These are phyloP conservation scores for Xanthoconium separans DNA, from an alignment of 1,284 basidiomycete species.

Conservation along the genomic window DNA sequence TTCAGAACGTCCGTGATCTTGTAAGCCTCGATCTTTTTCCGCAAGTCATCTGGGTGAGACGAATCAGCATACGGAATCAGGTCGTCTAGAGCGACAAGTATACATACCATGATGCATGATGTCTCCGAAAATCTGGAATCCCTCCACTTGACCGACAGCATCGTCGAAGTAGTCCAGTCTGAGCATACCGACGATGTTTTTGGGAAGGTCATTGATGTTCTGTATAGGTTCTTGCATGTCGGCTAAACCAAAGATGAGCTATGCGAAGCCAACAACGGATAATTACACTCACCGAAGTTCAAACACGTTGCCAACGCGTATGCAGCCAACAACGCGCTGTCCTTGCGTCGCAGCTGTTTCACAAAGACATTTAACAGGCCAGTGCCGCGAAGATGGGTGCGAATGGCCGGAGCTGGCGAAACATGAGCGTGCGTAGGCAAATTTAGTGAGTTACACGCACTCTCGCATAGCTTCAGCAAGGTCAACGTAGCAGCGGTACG, in stretches of 20 bases:
- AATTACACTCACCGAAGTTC: constrained; percentile 7
- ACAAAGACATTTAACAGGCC: constrained; percentile 3
- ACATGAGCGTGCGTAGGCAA: neutral
- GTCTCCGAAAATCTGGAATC: constrained; percentile 27
- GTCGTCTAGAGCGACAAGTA: no score
- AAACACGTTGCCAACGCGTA: constrained; percentile 9
- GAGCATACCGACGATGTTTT: constrained; percentile 23
- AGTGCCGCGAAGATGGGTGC: neutral
- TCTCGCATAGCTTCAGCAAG: constrained; percentile 2
- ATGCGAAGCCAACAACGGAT: no score
- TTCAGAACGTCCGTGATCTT: constrained; percentile 17
- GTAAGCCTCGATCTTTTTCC: constrained; percentile 12
- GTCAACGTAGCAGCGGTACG: constrained; percentile 26
- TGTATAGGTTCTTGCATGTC: constrained; percentile 17
- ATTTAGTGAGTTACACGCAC: neutral
- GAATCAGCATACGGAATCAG: neutral
- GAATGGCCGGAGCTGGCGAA: neutral
- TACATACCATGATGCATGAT: constrained; percentile 24
- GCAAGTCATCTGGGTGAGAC: constrained; percentile 15
- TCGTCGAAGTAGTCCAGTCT: constrained; percentile 28
- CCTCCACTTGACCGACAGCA: constrained; percentile 25
- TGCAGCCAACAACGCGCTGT: constrained; percentile 8
- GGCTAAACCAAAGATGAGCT: constrained; percentile 3
- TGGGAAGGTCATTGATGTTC: constrained; percentile 8
- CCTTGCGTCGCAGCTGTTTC: constrained; percentile 6